Base-by-base conservation (phyloP, 495 filamentous ascomycete genomes). In the Friedmanniomyces endolithicus region DNA sequence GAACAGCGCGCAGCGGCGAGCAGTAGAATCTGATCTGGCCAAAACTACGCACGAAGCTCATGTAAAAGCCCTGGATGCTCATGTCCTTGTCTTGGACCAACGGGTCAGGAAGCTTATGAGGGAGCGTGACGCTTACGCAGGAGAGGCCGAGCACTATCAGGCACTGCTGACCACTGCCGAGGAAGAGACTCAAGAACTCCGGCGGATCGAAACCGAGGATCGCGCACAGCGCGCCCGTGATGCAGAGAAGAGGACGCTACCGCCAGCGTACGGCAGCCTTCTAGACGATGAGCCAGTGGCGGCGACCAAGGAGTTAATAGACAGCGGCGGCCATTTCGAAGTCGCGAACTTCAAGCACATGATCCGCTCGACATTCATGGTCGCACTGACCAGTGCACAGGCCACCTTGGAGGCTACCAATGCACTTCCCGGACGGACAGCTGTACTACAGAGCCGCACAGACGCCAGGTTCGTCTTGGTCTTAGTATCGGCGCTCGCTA, bases 251-350 rank as follows among this genome's bases (percentile, higher is more conserved):
- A 20, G 31, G 11, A 24, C 48, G 7, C 24, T 55, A 17, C 53
- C 53, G 17, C 53, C 53, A 1, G 53, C 45, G 1, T 55, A 55
- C 24, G 53, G 53, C 25, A 49, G 53, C 25, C 53, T 55, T 11
- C 29, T 12, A 11, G 53, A 55, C 16, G 43, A 48, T 14, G 43
- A 48, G 1, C 53, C 17, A 11, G 29, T 44, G 17, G n/a, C 12
- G 19, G 2, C 4, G 6, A 11, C 6, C 1, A 9, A 37, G 11
- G 29, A 48, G 11, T 43, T 16, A 2, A 49, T 35, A 19, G 53
- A 55, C 34, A 40, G 43, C 22, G 53, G 53, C 14, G 45, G 24
- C 17, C 6, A 41, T 41, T 25, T 55, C 22, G 45, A 55, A 37
- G 45, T 55, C 2, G 53, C 53, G 2, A 49, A 3, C 11, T 40